A percentile compares a stretch with the other conserved stretches of the same genome.
phyloP scores from a whole-genome alignment of 768 basidiomycete species.

The Auricularia sp. region DNA sequence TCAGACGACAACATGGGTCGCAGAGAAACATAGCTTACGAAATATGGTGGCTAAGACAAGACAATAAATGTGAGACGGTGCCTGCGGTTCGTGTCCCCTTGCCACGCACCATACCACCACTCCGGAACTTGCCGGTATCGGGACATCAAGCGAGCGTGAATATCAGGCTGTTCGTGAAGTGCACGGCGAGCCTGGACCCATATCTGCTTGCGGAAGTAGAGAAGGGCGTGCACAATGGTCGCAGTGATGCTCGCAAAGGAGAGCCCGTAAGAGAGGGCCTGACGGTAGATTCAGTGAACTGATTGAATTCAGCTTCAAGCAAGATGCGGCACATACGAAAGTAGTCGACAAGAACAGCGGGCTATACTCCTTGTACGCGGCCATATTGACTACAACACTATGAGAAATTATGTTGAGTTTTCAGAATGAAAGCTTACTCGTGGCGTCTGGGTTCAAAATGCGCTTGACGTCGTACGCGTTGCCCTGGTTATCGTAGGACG shows the following conservation, averaged over 20 bases:
- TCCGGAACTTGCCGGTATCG: conserved; percentile 68
- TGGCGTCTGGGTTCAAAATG: conserved; percentile 43
- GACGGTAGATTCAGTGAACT: too few relatives aligned
- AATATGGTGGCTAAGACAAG: conserved; percentile 39
- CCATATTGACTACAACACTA: conserved; percentile 23
- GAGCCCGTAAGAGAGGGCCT: conserved; percentile 21
- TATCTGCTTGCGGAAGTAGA: conserved; percentile 74
- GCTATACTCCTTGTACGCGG: conserved; percentile 32
- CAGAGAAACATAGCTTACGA: conserved; percentile 7
- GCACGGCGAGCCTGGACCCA: conserved; percentile 60
- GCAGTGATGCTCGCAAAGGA: conserved; percentile 24
- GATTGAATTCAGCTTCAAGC: too few relatives aligned
- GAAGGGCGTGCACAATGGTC: conserved; percentile 20
- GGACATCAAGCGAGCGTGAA: conserved; percentile 76
- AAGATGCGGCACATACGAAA: conserved; percentile 9
- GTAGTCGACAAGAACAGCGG: conserved; percentile 47
- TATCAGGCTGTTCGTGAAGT: conserved; percentile 70
- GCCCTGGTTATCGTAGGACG: conserved; percentile 58
- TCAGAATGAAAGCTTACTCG: conserved; percentile 11
- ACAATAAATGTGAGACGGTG: too few relatives aligned
- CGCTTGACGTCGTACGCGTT: conserved; percentile 42
- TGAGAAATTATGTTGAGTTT: background rate
- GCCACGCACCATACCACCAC: conserved; percentile 60
- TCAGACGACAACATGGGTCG: background rate
- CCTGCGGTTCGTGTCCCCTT: conserved; percentile 21